Percentiles rank a stretch among this genome's conserved stretches.
Evolutionary conservation across 202 grass and related monocot genomes (phyloP).

Genomic region (Panicum hallii): DNA sequence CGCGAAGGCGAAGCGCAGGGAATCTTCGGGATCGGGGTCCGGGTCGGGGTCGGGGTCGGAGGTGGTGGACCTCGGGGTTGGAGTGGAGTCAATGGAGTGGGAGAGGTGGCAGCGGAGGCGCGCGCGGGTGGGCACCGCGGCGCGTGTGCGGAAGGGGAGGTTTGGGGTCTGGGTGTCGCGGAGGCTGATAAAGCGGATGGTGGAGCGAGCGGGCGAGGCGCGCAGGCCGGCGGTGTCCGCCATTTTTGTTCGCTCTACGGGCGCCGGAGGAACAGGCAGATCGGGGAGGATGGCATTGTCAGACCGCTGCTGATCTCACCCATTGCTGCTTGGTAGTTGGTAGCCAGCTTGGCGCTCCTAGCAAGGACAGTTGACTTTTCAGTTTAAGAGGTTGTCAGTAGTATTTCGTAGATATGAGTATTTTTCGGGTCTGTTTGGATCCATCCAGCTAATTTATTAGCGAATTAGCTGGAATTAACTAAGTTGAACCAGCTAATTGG

Average conservation of each 20-base stretch:
- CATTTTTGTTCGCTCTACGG: constrained; percentile 4
- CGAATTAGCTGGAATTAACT: too few relatives aligned
- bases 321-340: too few relatives aligned
- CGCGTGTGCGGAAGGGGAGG: not conserved
- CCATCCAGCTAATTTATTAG: too few relatives aligned
- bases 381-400: too few relatives aligned
- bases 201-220: not conserved
- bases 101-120: constrained; percentile 27
- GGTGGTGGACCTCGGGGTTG: not conserved
- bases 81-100: not conserved
- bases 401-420: too few relatives aligned
- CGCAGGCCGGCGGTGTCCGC: not conserved
- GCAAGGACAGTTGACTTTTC: too few relatives aligned
- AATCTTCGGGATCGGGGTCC: not conserved
- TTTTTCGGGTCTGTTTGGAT: too few relatives aligned
- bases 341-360: too few relatives aligned
- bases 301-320: too few relatives aligned
- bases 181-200: not conserved
- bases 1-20: constrained; percentile 67
- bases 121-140: not conserved
- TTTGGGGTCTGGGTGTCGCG: not conserved
- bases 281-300: not conserved
- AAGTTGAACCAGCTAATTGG: too few relatives aligned
- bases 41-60: not conserved
- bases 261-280: not conserved